These are phyloP conservation scores for Exidia glandulosa DNA, from an alignment of 768 basidiomycete genomes.

Conservation along the genomic window DNA sequence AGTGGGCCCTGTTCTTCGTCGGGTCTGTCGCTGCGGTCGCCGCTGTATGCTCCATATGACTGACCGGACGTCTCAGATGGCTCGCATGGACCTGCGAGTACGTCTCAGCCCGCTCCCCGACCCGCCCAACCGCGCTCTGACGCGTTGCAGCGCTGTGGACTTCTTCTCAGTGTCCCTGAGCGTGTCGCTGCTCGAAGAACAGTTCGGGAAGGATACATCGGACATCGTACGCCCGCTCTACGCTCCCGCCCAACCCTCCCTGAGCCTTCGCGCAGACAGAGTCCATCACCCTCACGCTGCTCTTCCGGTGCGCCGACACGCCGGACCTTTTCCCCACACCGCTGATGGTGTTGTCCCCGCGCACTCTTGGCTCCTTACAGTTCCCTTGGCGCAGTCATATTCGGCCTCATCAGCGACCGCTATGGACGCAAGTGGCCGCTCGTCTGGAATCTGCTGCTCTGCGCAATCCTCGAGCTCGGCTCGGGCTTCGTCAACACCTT, in stretches of 20 bases:
- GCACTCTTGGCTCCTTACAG: constrained; percentile 11
- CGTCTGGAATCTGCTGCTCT: constrained; percentile 20
- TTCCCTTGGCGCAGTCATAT: constrained; percentile 18
- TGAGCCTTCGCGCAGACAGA: constrained; percentile 3
- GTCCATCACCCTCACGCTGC: constrained; percentile 30
- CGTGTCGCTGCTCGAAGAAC: not conserved
- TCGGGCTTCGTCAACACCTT: constrained; percentile 28
- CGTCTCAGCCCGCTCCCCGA: no score
- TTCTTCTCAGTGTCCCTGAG: not conserved
- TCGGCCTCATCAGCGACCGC: constrained; percentile 26
- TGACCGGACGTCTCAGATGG: not conserved
- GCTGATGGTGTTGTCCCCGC: not conserved
- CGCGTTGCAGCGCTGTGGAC: not conserved
- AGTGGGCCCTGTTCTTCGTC: not conserved
- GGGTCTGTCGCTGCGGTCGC: not conserved
- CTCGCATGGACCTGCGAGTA: not conserved
- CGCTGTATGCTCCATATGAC: no score
- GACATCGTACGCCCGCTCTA: constrained; percentile 1
- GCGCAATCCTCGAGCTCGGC: constrained; percentile 18
- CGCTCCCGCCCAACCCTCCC: not conserved
- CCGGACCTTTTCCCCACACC: no score
- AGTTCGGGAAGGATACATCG: not conserved
- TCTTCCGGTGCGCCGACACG: constrained; percentile 23
- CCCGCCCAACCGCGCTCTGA: no score
- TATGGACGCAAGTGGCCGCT: constrained; percentile 36